phyloP scores from a whole-genome alignment of 2,329 filamentous ascomycete genomes.

The Bipolaris sorokiniana region DNA sequence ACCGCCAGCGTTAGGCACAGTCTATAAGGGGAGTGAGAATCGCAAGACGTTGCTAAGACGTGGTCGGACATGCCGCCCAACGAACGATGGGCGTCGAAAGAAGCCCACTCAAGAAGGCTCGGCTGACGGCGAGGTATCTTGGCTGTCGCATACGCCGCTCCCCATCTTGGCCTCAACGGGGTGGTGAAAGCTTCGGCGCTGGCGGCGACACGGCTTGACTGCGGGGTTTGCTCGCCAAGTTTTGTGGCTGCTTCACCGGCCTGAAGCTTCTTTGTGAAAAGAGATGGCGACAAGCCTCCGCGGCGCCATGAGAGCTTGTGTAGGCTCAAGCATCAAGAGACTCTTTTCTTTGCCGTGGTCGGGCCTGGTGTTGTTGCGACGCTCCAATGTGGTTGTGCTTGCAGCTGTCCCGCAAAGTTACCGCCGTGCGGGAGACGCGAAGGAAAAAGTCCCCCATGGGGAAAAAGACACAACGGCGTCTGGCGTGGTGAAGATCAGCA shows the following conservation, averaged over 20 bases:
- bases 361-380: neutral
- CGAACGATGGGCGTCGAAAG: conserved; percentile 36
- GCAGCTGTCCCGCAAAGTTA: conserved; percentile 6
- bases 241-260: conserved; percentile 31
- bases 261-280: conserved; percentile 31
- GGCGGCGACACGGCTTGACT: conserved; percentile 23
- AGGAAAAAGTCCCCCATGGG: conserved; percentile 32
- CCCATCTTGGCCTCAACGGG: conserved; percentile 29
- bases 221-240: conserved; percentile 38
- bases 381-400: neutral
- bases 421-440: conserved; percentile 7
- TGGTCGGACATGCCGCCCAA: neutral
- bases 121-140: conserved; percentile 33
- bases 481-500: conserved; percentile 23
- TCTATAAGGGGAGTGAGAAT: too few relatives aligned
- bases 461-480: conserved; percentile 17
- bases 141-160: conserved; percentile 13
- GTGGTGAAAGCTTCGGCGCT: conserved; percentile 10
- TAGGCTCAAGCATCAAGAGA: conserved; percentile 6
- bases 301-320: conserved; percentile 32
- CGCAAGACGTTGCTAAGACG: neutral
- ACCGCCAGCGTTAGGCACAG: neutral
- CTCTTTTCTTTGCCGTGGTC: too few relatives aligned
- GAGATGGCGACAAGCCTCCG: conserved; percentile 29
- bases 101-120: conserved; percentile 40